Percentiles rank a stretch among this genome's conserved stretches.
phyloP scores from a whole-genome alignment of 2,329 filamentous ascomycete species.

The Diaporthe capsici region DNA sequence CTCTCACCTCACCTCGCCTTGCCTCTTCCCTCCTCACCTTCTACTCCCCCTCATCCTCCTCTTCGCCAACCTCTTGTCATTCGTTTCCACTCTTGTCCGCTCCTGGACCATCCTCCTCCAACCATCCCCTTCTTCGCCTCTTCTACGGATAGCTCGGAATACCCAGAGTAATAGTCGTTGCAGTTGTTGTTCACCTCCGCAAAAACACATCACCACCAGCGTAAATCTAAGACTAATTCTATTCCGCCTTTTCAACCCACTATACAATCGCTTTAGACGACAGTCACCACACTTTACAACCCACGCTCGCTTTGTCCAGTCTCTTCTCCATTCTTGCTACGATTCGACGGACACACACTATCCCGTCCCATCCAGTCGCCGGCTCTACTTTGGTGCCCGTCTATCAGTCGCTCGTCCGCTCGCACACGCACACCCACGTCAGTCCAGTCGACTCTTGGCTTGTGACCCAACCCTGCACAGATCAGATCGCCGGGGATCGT shows the following conservation, averaged over 20 bases:
- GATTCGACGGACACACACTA: neutral
- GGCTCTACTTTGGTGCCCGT: slow-evolving; percentile 24
- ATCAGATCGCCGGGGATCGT: slow-evolving; percentile 46
- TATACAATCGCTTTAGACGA: slow-evolving; percentile 17
- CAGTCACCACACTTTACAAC: neutral
- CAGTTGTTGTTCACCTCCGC: slow-evolving; percentile 5
- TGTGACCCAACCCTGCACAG: slow-evolving; percentile 27
- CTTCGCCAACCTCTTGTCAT: slow-evolving; percentile 24
- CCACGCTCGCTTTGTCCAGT: slow-evolving; percentile 13
- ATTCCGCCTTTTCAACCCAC: neutral
- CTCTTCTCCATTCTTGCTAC: slow-evolving; percentile 7
- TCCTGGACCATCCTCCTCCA: slow-evolving; percentile 8
- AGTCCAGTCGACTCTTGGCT: slow-evolving; percentile 20
- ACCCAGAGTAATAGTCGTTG: slow-evolving; percentile 27
- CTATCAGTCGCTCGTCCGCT: neutral
- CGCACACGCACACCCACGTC: slow-evolving; percentile 6
- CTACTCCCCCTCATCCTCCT: slow-evolving; percentile 7
- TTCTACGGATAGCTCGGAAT: slow-evolving; percentile 19
- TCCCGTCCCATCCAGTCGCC: slow-evolving; percentile 9
- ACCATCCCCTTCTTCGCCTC: neutral
- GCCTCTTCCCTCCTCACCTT: neutral
- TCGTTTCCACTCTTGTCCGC: slow-evolving; percentile 21
- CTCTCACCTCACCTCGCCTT: neutral
- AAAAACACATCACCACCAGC: slow-evolving; percentile 19
- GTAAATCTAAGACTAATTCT: slow-evolving; percentile 31